Percentiles rank a stretch among this genome's conserved stretches.
Conservation (phyloP, 306 rosid species). For the Gastrolobium villosum region DNA sequence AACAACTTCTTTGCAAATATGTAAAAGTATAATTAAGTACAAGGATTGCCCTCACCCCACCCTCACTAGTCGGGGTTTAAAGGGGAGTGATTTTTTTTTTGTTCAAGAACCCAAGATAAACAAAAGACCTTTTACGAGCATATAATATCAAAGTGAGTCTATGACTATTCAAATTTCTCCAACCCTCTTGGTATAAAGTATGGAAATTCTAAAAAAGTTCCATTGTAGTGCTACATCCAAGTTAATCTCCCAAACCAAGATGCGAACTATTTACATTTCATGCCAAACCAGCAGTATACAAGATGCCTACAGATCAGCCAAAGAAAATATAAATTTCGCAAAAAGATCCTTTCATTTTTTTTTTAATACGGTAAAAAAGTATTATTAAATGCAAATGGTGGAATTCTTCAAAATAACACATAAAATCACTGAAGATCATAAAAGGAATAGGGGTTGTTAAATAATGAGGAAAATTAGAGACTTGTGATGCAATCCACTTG, state of each 20-base stretch:
- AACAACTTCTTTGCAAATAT: no score
- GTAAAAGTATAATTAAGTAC: no score
- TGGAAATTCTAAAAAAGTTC: constrained; percentile 24
- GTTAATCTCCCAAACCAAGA: constrained; percentile 6
- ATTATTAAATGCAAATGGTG: neutral
- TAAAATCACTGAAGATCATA: constrained; percentile 5
- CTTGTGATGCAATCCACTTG: no score
- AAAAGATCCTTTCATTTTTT: neutral
- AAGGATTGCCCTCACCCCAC: no score
- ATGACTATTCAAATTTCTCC: constrained; percentile 20
- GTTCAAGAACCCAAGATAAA: neutral
- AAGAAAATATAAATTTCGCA: neutral
- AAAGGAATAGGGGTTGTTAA: neutral
- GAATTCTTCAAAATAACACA: neutral
- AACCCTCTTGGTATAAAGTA: neutral
- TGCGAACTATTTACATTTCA: constrained; percentile 6
- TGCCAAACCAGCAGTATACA: constrained; percentile 11
- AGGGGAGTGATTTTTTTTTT: no score
- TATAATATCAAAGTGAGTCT: neutral
- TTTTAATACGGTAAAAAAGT: neutral
- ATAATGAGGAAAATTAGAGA: no score
- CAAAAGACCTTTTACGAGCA: constrained; percentile 2
- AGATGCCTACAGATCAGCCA: neutral
- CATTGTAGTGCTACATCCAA: neutral
- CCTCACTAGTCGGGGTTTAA: no score